Evolutionary conservation across 2,329 filamentous ascomycete genomes (phyloP).

Genomic region (Thelonectria discophora): DNA sequence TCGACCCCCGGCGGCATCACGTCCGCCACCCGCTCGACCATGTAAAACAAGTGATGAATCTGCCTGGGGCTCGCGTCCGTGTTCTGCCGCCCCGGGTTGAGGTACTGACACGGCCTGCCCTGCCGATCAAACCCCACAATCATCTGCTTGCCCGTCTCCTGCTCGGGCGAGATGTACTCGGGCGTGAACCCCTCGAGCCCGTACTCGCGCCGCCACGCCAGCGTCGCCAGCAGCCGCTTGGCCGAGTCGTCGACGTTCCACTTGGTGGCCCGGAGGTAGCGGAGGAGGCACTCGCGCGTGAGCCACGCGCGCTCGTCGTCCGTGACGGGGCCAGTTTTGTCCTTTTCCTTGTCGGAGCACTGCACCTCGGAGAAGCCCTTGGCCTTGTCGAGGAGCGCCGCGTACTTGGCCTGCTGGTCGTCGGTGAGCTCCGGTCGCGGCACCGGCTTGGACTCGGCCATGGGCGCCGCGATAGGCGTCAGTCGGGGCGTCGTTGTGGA

Average conservation of each 20-base stretch:
- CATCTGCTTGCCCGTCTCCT: slow-evolving; percentile 96
- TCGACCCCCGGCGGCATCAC: slow-evolving; percentile 89
- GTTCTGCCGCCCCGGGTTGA: slow-evolving; percentile 91
- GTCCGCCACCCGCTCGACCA: slow-evolving; percentile 90
- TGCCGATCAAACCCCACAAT: slow-evolving; percentile 87
- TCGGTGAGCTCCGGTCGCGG: slow-evolving; percentile 69
- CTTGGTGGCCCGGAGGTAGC: slow-evolving; percentile 93
- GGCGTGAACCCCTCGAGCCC: slow-evolving; percentile 80
- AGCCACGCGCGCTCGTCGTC: slow-evolving; percentile 89
- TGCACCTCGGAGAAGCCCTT: slow-evolving; percentile 74
- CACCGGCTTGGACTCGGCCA: slow-evolving; percentile 65
- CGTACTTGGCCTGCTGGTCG: slow-evolving; percentile 86
- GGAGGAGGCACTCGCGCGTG: slow-evolving; percentile 88
- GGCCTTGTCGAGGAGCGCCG: slow-evolving; percentile 74
- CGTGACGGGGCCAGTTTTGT: slow-evolving; percentile 70
- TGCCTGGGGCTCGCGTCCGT: slow-evolving; percentile 86
- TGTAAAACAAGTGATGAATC: slow-evolving; percentile 93
- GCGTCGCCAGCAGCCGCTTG: slow-evolving; percentile 80
- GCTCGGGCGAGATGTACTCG: slow-evolving; percentile 91
- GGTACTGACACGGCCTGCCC: slow-evolving; percentile 87
- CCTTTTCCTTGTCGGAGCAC: slow-evolving; percentile 65
- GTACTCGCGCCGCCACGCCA: slow-evolving; percentile 92
- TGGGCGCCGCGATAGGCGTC: slow-evolving; percentile 68
- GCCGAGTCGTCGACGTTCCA: slow-evolving; percentile 82
- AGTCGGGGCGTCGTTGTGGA: slow-evolving; percentile 45